These are phyloP conservation scores for Tuber brumale DNA, from an alignment of 495 filamentous ascomycete species.

Conservation along the genomic window DNA sequence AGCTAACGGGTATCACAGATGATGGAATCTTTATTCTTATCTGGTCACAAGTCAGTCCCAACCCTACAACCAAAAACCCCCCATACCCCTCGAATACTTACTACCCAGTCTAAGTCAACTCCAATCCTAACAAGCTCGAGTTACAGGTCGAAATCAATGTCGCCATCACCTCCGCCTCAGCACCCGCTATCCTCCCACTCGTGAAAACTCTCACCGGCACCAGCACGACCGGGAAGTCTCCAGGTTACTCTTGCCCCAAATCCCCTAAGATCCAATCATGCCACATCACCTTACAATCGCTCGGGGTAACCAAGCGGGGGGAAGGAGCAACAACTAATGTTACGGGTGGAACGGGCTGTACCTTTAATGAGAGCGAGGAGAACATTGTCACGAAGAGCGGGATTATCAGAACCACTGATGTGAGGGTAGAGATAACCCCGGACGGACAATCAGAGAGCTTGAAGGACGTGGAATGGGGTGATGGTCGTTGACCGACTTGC, in stretches of 20 bases:
- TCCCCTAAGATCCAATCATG: slow-evolving; percentile 23
- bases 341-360: slow-evolving; percentile 7
- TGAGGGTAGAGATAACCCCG: slow-evolving; percentile 30
- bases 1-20: slow-evolving; percentile 11
- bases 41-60: slow-evolving; percentile 34
- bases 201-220: slow-evolving; percentile 20
- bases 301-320: slow-evolving; percentile 11
- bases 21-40: slow-evolving; percentile 39
- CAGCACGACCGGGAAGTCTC: slow-evolving; percentile 10
- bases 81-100: neutral
- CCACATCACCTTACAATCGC: slow-evolving; percentile 44
- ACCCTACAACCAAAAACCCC: neutral
- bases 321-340: slow-evolving; percentile 23
- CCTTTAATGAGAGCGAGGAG: slow-evolving; percentile 31
- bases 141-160: slow-evolving; percentile 38
- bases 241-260: neutral
- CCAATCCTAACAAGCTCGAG: neutral
- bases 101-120: neutral
- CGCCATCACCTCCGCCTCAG: slow-evolving; percentile 41
- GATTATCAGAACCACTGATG: slow-evolving; percentile 37
- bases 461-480: slow-evolving; percentile 14
- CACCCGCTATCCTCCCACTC: slow-evolving; percentile 38
- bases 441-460: slow-evolving; percentile 11
- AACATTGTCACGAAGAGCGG: slow-evolving; percentile 27
- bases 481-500: neutral